phyloP scores from a whole-genome alignment of 805 yeast genomes.

The Sporopachydermia lactativora region DNA sequence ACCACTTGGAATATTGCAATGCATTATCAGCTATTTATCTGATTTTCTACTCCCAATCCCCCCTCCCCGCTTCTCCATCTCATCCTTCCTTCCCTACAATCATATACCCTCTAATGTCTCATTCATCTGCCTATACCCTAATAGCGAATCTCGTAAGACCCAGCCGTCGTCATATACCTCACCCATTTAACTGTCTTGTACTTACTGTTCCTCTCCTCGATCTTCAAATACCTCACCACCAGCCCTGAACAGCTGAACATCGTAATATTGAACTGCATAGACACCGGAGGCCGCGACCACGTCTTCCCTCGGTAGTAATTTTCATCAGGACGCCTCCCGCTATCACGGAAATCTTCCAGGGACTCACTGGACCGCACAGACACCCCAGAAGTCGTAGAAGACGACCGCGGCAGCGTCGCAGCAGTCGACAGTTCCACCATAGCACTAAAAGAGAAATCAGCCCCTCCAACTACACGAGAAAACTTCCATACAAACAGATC shows the following conservation, averaged over 20 bases:
- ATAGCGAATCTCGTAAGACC: constrained; percentile 69
- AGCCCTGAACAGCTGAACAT: constrained; percentile 73
- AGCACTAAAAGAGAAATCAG: constrained; percentile 46
- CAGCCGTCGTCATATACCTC: constrained; percentile 60
- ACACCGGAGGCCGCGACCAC: constrained; percentile 70
- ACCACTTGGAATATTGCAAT: too few species aligned
- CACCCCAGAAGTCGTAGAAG: neutral
- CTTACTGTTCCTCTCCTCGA: constrained; percentile 37
- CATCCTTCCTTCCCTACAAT: neutral
- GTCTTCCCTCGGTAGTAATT: constrained; percentile 10
- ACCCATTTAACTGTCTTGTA: constrained; percentile 82
- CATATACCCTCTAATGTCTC: neutral
- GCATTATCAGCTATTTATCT: too few species aligned
- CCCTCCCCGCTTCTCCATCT: too few species aligned
- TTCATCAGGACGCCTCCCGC: neutral
- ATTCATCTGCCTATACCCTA: too few species aligned
- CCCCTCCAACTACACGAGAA: constrained; percentile 50
- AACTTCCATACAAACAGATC: constrained; percentile 57
- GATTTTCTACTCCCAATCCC: too few species aligned
- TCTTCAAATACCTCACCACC: constrained; percentile 55
- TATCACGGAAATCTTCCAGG: constrained; percentile 3
- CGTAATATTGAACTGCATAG: constrained; percentile 49
- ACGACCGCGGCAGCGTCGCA: constrained; percentile 2
- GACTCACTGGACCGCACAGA: constrained; percentile 5
- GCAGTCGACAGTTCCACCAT: constrained; percentile 25